phyloP scores from a whole-genome alignment of 2,329 filamentous ascomycete genomes.

The Polytolypa hystricis region DNA sequence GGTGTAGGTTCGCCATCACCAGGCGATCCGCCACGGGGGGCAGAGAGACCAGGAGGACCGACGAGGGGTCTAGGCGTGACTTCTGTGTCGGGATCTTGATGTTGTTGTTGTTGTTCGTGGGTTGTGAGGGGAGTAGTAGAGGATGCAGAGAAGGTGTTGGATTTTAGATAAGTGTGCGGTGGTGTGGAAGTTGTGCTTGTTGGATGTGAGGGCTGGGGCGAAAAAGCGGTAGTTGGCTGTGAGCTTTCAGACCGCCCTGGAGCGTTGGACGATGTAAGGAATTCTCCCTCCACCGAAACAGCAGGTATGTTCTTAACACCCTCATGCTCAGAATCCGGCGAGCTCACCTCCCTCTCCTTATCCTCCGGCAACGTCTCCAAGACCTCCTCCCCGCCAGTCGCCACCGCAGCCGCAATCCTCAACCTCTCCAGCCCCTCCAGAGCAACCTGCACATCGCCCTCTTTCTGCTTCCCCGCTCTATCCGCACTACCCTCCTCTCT shows the following conservation, averaged over 20 bases:
- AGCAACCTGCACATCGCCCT: not conserved
- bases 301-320: not conserved
- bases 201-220: slow-evolving; percentile 3
- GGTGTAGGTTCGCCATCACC: slow-evolving; percentile 7
- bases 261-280: not conserved
- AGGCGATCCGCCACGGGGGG: not conserved
- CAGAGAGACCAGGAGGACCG: too few relatives aligned
- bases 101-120: slow-evolving; percentile 15
- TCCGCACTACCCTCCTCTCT: slow-evolving; percentile 13
- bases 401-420: slow-evolving; percentile 21
- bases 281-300: not conserved
- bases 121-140: slow-evolving; percentile 12
- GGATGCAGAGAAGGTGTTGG: slow-evolving; percentile 13
- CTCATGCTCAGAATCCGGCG: not conserved
- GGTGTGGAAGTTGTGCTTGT: slow-evolving; percentile 2
- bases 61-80: slow-evolving; percentile 7
- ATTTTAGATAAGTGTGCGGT: slow-evolving; percentile 8
- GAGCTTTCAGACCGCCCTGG: too few relatives aligned
- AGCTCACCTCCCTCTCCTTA: slow-evolving; percentile 11
- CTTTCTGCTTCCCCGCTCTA: slow-evolving; percentile 5
- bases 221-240: not conserved
- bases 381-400: slow-evolving; percentile 25
- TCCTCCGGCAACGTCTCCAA: slow-evolving; percentile 21
- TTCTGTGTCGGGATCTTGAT: slow-evolving; percentile 1
- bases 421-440: slow-evolving; percentile 23